Conservation (phyloP, 345 rosid genomes). For the Euclidium syriacum region DNA sequence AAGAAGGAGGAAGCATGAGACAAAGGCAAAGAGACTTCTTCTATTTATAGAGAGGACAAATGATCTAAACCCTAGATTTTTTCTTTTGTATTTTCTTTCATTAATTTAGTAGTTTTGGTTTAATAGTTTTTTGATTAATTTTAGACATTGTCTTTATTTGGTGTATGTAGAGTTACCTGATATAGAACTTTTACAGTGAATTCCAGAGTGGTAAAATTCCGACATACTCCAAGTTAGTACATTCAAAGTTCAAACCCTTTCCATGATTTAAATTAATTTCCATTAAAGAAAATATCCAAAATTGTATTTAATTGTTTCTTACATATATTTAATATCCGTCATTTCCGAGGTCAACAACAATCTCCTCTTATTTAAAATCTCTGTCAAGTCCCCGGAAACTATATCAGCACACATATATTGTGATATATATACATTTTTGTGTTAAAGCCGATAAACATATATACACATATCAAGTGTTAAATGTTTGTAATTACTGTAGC, state of each 20-base stretch:
- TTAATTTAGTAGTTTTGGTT: conserved; percentile 18
- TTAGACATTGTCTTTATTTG: conserved; percentile 16
- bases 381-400: conserved; percentile 16
- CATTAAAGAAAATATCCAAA: neutral
- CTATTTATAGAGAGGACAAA: conserved; percentile 29
- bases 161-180: conserved; percentile 23
- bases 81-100: conserved; percentile 21
- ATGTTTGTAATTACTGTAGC: neutral
- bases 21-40: conserved; percentile 10
- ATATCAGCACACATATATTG: conserved; percentile 1
- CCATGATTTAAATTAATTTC: neutral
- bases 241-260: conserved; percentile 22
- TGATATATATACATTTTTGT: too few relatives aligned
- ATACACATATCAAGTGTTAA: neutral
- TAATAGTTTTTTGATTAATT: conserved; percentile 11
- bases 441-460: too few relatives aligned
- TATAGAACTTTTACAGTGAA: conserved; percentile 19
- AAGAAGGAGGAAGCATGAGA: conserved; percentile 7
- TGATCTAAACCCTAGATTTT: conserved; percentile 23
- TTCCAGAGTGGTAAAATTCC: conserved; percentile 23
- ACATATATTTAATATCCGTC: conserved; percentile 18
- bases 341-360: conserved; percentile 37
- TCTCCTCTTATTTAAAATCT: conserved; percentile 16
- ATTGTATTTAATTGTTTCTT: conserved; percentile 5
- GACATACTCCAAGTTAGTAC: conserved; percentile 27